A percentile compares a stretch with the other conserved stretches of the same genome.
Evolutionary conservation across 192 early-diverging fungal species (phyloP).

Genomic region (Nowakowskiella sp.): DNA sequence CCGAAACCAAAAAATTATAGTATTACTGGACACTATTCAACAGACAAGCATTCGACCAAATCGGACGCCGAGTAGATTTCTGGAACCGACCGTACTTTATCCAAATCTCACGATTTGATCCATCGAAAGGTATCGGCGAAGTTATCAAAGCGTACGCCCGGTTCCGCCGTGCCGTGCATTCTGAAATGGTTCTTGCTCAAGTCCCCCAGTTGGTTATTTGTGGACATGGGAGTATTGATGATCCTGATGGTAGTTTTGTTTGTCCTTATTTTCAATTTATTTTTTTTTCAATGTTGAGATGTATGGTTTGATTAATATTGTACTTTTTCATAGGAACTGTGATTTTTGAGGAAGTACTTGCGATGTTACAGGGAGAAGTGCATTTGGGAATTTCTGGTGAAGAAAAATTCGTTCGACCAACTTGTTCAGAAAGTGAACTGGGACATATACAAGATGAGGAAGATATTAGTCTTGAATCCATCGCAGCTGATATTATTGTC

Average conservation of each 20-base stretch:
- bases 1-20: neutral
- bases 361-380: no score
- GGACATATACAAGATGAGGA: neutral
- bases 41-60: conserved; percentile 63
- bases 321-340: no score
- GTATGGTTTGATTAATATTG: no score
- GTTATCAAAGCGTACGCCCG: conserved; percentile 59
- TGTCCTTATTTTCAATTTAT: no score
- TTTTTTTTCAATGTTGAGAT: no score
- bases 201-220: conserved; percentile 67
- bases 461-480: neutral
- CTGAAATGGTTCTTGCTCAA: conserved; percentile 23
- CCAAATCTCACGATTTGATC: conserved; percentile 79
- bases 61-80: conserved; percentile 35
- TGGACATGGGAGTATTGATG: conserved; percentile 74
- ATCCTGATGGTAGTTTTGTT: no score
- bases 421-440: conserved; percentile 9
- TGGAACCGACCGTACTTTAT: conserved; percentile 62
- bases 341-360: conserved; percentile 45
- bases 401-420: conserved; percentile 6
- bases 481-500: conserved; percentile 3
- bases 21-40: no score
- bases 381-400: conserved; percentile 21
- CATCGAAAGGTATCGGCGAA: conserved; percentile 74
- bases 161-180: conserved; percentile 49